These are phyloP conservation scores for Crithidia fasciculata DNA, from an alignment of 208 protist genomes.

Conservation along the genomic window DNA sequence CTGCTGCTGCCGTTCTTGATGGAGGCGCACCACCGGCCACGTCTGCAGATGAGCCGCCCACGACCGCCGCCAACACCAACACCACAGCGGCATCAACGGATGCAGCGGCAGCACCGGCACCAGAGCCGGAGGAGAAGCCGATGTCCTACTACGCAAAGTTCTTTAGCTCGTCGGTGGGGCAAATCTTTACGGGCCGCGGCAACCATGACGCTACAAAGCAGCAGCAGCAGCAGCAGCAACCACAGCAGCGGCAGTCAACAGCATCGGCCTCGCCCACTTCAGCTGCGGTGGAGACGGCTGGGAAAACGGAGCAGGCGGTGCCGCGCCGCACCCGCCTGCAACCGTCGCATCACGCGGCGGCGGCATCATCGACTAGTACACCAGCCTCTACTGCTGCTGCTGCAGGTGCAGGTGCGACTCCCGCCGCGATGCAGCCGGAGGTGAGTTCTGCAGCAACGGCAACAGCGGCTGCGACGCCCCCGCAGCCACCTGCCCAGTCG, in stretches of 20 bases:
- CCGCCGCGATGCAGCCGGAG: conserved; percentile 2
- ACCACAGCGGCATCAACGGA: neutral
- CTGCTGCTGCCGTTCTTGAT: no score
- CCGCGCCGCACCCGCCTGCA: conserved; percentile 46
- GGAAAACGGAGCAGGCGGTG: conserved; percentile 11
- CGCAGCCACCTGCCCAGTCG: neutral
- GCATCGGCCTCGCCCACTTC: neutral
- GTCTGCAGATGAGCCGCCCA: neutral
- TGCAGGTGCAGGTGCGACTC: neutral
- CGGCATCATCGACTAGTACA: conserved; percentile 4
- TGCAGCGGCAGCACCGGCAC: neutral
- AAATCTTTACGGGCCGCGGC: conserved; percentile 43
- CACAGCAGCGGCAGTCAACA: neutral
- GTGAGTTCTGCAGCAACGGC: conserved; percentile 2
- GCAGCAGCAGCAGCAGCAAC: conserved; percentile 4
- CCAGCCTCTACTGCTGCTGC: conserved; percentile 8
- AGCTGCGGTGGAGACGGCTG: no score
- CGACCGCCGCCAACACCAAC: neutral
- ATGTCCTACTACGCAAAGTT: conserved; percentile 75
- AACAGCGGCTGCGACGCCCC: neutral
- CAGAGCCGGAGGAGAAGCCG: conserved; percentile 21
- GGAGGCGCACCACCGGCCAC: no score
- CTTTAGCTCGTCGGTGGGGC: conserved; percentile 63
- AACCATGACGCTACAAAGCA: conserved; percentile 1
- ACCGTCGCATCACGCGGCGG: conserved; percentile 15